phyloP scores from a whole-genome alignment of 805 yeast species.

The Cyberlindnera sargentensis region DNA sequence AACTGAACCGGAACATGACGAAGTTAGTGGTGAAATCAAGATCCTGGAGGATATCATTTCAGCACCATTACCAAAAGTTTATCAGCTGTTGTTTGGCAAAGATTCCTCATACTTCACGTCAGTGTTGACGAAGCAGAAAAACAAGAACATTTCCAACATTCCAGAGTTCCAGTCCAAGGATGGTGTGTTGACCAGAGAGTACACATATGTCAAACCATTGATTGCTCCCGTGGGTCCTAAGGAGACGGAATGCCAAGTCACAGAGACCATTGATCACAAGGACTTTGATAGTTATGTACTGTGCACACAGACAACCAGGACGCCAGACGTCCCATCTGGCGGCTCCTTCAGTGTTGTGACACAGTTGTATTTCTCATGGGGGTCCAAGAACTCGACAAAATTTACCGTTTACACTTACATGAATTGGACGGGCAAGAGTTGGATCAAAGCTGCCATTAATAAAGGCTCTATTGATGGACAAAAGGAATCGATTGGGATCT shows the following conservation, averaged over 20 bases:
- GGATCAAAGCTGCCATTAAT: conserved; percentile 74
- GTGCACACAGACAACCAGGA: conserved; percentile 51
- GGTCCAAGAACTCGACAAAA: conserved; percentile 43
- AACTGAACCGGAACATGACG: conserved; percentile 36
- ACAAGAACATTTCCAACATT: conserved; percentile 48
- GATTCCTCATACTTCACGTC: conserved; percentile 38
- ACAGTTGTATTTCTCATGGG: conserved; percentile 56
- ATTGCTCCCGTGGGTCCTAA: conserved; percentile 70
- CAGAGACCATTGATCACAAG: conserved; percentile 47
- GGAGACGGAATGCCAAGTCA: conserved; percentile 59
- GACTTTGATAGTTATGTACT: conserved; percentile 42
- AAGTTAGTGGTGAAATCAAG: conserved; percentile 44
- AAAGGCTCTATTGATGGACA: conserved; percentile 71
- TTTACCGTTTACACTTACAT: conserved; percentile 47
- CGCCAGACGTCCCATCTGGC: conserved; percentile 85
- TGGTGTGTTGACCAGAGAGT: conserved; percentile 35
- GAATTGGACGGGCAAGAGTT: conserved; percentile 70
- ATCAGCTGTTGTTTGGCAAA: conserved; percentile 53
- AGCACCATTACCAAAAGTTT: conserved; percentile 64
- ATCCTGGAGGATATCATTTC: conserved; percentile 45
- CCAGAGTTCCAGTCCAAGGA: conserved; percentile 31
- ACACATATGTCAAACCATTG: conserved; percentile 56
- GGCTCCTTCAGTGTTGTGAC: conserved; percentile 58
- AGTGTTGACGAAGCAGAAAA: conserved; percentile 53
- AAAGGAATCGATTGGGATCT: conserved; percentile 43